Percentiles rank a stretch among this genome's conserved stretches.
Evolutionary conservation across 2,329 filamentous ascomycete species (phyloP).

Genomic region (Epichloe gansuensis): DNA sequence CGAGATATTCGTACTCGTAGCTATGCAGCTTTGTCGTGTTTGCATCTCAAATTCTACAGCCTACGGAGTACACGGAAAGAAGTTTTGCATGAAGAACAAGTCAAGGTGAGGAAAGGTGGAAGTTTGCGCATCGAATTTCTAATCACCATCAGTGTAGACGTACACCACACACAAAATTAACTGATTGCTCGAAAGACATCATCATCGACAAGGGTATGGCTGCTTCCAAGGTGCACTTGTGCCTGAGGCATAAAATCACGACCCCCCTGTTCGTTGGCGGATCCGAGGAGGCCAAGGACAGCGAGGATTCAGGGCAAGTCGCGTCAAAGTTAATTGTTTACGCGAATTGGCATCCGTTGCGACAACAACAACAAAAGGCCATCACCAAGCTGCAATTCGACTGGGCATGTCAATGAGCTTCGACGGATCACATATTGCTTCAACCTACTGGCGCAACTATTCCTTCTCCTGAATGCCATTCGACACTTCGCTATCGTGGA

Average conservation of each 20-base stretch:
- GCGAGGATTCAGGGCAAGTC: neutral
- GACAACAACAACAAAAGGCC: slow-evolving; percentile 15
- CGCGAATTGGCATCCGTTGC: slow-evolving; percentile 4
- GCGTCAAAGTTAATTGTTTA: slow-evolving; percentile 15
- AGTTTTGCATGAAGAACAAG: too few relatives aligned
- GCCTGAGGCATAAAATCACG: slow-evolving; percentile 6
- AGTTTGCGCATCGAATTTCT: too few relatives aligned
- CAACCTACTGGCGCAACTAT: neutral
- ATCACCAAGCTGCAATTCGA: neutral
- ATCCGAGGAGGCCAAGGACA: neutral
- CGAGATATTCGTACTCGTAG: too few relatives aligned
- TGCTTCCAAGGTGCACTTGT: too few relatives aligned
- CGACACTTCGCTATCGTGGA: slow-evolving; percentile 1
- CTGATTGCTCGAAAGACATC: too few relatives aligned
- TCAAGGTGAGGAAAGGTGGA: too few relatives aligned
- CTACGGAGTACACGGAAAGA: too few relatives aligned
- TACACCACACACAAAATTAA: too few relatives aligned
- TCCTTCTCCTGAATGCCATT: slow-evolving; percentile 7
- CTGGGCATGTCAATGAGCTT: slow-evolving; percentile 11
- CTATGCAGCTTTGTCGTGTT: too few relatives aligned
- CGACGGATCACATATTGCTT: slow-evolving; percentile 11
- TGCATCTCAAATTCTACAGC: too few relatives aligned
- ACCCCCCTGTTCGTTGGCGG: neutral
- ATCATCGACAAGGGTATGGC: neutral
- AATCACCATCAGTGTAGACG: too few relatives aligned